Conservation (phyloP, 768 basidiomycete species). For the Termitomyces sp. region DNA sequence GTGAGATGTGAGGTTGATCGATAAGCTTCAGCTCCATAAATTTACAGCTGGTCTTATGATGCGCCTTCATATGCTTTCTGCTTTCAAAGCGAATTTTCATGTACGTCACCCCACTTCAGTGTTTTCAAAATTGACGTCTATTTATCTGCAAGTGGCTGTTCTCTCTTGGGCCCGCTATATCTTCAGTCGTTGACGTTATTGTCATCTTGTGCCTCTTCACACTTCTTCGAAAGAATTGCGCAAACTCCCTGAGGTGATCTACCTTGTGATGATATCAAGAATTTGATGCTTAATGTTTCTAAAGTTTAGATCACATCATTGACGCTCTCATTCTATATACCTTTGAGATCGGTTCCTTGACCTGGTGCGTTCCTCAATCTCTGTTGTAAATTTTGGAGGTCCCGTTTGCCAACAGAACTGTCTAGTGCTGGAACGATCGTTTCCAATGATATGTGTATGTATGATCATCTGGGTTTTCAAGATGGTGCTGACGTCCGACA, state of each 20-base stretch:
- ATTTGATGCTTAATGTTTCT: not conserved
- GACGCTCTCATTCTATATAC: slow-evolving; percentile 37
- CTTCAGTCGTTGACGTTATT: slow-evolving; percentile 33
- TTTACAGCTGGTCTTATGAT: slow-evolving; percentile 14
- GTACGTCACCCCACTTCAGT: slow-evolving; percentile 4
- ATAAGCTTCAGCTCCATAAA: not conserved
- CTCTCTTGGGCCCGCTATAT: slow-evolving; percentile 39
- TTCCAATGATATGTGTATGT: slow-evolving; percentile 48
- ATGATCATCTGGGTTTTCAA: not conserved
- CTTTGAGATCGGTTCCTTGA: slow-evolving; percentile 38
- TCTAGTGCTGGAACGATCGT: slow-evolving; percentile 39
- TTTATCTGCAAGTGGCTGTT: slow-evolving; percentile 35
- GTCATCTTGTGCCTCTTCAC: slow-evolving; percentile 22
- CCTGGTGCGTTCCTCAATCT: slow-evolving; percentile 23
- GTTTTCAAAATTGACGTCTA: not conserved
- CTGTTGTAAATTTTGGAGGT: not conserved
- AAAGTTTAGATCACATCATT: slow-evolving; percentile 33
- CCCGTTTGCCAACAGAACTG: not conserved
- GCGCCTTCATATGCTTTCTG: slow-evolving; percentile 9
- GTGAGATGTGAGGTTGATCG: slow-evolving; percentile 17
- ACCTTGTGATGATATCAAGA: not conserved
- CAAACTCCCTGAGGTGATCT: slow-evolving; percentile 24
- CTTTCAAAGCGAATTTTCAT: slow-evolving; percentile 16
- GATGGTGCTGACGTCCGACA: slow-evolving; percentile 2
- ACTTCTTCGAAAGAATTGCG: slow-evolving; percentile 27